Base-by-base conservation (phyloP, 1,284 basidiomycete genomes). In the Pterulicium gracile region DNA sequence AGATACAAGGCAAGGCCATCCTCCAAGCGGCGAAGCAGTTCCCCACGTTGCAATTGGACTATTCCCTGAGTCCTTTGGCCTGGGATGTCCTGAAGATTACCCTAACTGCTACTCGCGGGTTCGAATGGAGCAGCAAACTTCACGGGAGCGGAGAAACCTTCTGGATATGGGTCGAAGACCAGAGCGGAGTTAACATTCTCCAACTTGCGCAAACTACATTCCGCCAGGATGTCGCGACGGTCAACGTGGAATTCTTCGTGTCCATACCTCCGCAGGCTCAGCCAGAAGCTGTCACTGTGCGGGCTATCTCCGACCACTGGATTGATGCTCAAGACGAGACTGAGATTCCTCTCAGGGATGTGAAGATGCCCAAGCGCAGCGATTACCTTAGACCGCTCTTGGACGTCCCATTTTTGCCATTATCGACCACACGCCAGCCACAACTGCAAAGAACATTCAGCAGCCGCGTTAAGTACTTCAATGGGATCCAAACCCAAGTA, bases 111-210 rank as follows among this genome's bases (percentile, higher is more conserved):
- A 67, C 66, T 17, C 78, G 80, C 18, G 65, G 72, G 5, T 99
- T 98, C 59, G 76, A 74, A n/a, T 98, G 96, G 96, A 88, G 73
- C 55, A 58, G 70, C 22, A 86, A 79, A 59, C 57, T 84, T 3
- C 93, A 96, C 53, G 88, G 87, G 1, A 69, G 67, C 2, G 68
- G 72, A 0, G 91, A 98, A 61, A 86, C 91, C 1, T 97, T 98
- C 66, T 96, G 92, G 80, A 65, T 98, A 43, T 98, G 96, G 95
- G 70, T 97, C 3, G 93, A 98, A 65, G 91, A 95, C 56, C 73
- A 85, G 24, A 75, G 87, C 40, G 86, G 82, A 5, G 56, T 75
- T 15, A 75, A 78, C 34, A 96, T 98, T 55, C 72, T 95, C n/a
- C 90, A 96, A 58, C 75, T 88, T 52, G 69, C 81, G 1, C 81